Evolutionary conservation across 2,329 filamentous ascomycete species (phyloP).

Genomic region (Purpureocillium takamizusanense): DNA sequence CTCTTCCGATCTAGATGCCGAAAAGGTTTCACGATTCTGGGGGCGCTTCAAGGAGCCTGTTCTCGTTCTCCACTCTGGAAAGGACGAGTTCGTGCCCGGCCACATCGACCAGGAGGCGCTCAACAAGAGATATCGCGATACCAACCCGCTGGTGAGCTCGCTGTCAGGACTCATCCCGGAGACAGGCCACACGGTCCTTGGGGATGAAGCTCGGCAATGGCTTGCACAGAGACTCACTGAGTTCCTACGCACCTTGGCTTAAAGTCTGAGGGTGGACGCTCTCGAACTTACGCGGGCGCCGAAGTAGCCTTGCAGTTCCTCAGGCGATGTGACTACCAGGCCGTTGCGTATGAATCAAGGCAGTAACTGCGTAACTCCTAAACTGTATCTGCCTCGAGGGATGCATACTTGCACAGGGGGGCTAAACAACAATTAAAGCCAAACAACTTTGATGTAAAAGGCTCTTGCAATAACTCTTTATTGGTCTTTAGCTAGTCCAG

Average conservation of each 20-base stretch:
- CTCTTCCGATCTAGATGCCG: slow-evolving; percentile 61
- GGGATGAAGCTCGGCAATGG: slow-evolving; percentile 37
- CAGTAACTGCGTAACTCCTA: no score
- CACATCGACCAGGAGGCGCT: slow-evolving; percentile 48
- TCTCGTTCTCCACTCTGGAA: slow-evolving; percentile 54
- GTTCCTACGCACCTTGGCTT: slow-evolving; percentile 29
- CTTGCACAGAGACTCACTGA: slow-evolving; percentile 35
- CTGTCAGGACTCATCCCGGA: slow-evolving; percentile 44
- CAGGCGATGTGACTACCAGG: no score
- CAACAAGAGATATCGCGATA: slow-evolving; percentile 45
- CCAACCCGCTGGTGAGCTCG: slow-evolving; percentile 36
- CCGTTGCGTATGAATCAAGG: no score
- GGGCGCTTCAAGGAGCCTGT: slow-evolving; percentile 49
- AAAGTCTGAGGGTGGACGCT: no score
- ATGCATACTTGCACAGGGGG: no score
- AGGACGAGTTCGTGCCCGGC: slow-evolving; percentile 56
- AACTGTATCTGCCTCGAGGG: no score
- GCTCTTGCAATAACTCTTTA: no score
- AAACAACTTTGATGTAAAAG: no score
- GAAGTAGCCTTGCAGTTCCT: no score
- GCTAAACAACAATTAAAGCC: no score
- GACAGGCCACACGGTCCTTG: slow-evolving; percentile 40
- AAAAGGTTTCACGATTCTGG: slow-evolving; percentile 55
- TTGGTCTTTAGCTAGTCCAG: no score
- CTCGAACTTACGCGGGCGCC: no score